Evolutionary conservation across 345 rosid genomes (phyloP).

Genomic region (Gossypium longicalyx): DNA sequence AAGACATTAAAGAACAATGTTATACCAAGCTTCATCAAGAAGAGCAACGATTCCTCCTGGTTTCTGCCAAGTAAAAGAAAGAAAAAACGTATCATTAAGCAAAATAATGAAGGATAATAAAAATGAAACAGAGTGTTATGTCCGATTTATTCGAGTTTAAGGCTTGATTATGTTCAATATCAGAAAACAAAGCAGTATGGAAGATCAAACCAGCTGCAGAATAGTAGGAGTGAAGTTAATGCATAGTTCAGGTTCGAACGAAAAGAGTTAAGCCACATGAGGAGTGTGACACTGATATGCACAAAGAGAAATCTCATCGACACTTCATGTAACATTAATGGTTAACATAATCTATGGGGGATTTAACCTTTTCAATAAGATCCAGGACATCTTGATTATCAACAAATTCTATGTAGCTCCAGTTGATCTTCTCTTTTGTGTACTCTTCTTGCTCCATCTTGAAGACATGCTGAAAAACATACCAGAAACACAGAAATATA

Average conservation of each 20-base stretch:
- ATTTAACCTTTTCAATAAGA: conserved; percentile 81
- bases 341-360: conserved; percentile 1
- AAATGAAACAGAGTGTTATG: neutral
- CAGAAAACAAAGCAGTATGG: neutral
- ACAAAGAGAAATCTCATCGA: neutral
- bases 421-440: conserved; percentile 83
- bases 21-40: conserved; percentile 86
- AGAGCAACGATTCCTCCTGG: conserved; percentile 85
- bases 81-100: neutral
- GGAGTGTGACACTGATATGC: neutral
- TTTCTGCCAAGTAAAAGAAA: conserved; percentile 40
- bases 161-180: neutral
- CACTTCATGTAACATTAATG: neutral
- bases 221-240: neutral
- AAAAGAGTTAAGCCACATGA: no score
- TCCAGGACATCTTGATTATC: conserved; percentile 96
- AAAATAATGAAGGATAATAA: neutral
- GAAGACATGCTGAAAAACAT: conserved; percentile 76
- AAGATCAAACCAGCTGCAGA: no score
- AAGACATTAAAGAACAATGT: conserved; percentile 5
- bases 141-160: neutral
- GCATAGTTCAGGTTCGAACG: no score
- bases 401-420: conserved; percentile 98
- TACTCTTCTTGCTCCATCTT: conserved; percentile 99
- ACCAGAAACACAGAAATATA: conserved; percentile 16